Evolutionary conservation across 495 filamentous ascomycete species (phyloP).

Genomic region (Aspergillus incahuasiensis): DNA sequence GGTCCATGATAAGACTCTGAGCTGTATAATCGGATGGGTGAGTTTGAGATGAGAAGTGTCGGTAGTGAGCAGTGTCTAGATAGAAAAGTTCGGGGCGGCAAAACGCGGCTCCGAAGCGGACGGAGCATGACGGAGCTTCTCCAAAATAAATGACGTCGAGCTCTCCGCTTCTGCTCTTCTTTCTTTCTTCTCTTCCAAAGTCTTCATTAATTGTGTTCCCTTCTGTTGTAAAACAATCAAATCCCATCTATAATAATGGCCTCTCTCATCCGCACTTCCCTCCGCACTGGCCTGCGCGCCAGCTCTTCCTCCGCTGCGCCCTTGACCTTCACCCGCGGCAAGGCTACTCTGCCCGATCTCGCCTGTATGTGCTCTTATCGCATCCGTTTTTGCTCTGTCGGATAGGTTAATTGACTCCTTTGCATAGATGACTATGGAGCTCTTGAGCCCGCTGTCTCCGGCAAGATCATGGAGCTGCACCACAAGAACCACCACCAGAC

Average conservation of each 20-base stretch:
- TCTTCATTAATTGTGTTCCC: slow-evolving; percentile 9
- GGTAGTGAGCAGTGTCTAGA: neutral
- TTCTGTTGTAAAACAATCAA: slow-evolving; percentile 7
- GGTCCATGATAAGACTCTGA: slow-evolving; percentile 9
- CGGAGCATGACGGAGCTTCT: slow-evolving; percentile 8
- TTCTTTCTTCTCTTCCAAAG: slow-evolving; percentile 10
- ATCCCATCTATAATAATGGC: slow-evolving; percentile 43
- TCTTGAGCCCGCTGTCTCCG: slow-evolving; percentile 90
- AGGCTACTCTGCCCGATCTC: slow-evolving; percentile 93
- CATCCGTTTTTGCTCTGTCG: neutral
- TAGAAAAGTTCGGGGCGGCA: slow-evolving; percentile 17
- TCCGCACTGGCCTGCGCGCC: slow-evolving; percentile 47
- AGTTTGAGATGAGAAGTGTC: slow-evolving; percentile 5
- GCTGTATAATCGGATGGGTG: neutral
- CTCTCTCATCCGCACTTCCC: slow-evolving; percentile 51
- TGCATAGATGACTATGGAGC: slow-evolving; percentile 76
- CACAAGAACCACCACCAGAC: slow-evolving; percentile 68
- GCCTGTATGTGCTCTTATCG: slow-evolving; percentile 59
- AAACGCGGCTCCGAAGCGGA: slow-evolving; percentile 15
- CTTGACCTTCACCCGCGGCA: slow-evolving; percentile 73
- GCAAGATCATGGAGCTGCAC: slow-evolving; percentile 95
- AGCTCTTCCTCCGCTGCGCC: slow-evolving; percentile 53
- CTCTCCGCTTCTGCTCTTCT: slow-evolving; percentile 2
- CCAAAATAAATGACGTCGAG: slow-evolving; percentile 13
- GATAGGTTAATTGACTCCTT: slow-evolving; percentile 11